phyloP scores from a whole-genome alignment of 371 early-diverging fungal genomes.

The Funneliformis caledonium region DNA sequence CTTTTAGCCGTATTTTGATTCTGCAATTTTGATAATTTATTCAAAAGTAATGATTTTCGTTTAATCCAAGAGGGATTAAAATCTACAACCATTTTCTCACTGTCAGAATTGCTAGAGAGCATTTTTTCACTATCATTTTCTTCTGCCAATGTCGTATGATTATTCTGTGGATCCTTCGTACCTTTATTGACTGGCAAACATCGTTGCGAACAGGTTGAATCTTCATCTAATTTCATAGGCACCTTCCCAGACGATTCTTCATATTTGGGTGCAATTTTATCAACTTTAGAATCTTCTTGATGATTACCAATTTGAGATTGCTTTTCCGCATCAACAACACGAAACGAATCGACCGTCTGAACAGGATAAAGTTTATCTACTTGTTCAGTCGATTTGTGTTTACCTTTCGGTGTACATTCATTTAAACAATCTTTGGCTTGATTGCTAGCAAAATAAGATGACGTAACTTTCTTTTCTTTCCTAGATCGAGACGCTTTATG shows the following conservation, averaged over 20 bases:
- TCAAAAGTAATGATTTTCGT: neutral
- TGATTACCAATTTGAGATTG: neutral
- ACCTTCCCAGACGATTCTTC: neutral
- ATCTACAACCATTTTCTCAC: neutral
- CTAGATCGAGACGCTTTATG: no score
- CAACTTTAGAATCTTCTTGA: neutral
- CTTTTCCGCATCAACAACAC: neutral
- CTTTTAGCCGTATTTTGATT: neutral
- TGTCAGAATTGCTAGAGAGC: neutral
- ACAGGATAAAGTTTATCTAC: no score
- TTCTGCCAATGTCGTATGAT: neutral
- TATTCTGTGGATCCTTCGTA: neutral
- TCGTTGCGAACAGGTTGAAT: neutral
- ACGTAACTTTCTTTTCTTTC: no score
- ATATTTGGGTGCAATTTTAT: neutral
- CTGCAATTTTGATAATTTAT: neutral
- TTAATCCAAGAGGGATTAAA: neutral
- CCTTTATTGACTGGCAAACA: no score
- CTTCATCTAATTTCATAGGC: neutral
- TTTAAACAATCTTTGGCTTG: neutral
- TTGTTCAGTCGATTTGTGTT: neutral
- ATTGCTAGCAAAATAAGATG: neutral
- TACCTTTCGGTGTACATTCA: no score
- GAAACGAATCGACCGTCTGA: neutral
- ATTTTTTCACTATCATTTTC: neutral